These are phyloP conservation scores for Quercus engelmannii DNA, from an alignment of 306 rosid species.

Conservation along the genomic window DNA sequence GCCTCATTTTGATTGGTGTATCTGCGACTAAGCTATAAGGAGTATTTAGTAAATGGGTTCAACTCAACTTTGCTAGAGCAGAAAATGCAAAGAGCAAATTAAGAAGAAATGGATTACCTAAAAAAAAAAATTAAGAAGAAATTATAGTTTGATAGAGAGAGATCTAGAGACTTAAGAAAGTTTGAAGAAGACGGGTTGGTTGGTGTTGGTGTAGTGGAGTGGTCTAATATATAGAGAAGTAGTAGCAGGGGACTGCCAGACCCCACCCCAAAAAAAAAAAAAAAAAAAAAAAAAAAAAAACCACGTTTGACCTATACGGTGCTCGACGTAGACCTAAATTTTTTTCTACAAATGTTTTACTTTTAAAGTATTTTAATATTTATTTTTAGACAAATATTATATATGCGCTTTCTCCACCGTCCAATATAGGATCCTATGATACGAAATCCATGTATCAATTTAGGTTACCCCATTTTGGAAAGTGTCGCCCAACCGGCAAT, in stretches of 20 bases:
- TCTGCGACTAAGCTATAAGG: neutral
- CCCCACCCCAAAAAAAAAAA: no score
- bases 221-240: neutral
- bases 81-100: neutral
- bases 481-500: no score
- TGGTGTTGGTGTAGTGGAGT: slow-evolving; percentile 28
- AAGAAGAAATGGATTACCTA: no score
- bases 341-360: no score
- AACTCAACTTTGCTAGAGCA: neutral
- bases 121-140: no score
- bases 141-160: neutral
- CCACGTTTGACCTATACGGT: slow-evolving; percentile 23
- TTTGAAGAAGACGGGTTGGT: slow-evolving; percentile 20
- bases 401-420: slow-evolving; percentile 52
- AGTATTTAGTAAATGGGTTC: neutral
- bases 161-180: neutral
- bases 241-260: no score
- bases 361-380: no score
- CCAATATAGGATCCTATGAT: slow-evolving; percentile 2
- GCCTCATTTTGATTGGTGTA: slow-evolving; percentile 45
- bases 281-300: no score
- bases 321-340: neutral
- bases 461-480: no score
- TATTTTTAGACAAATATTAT: neutral
- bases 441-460: no score